Base-by-base conservation (phyloP, 192 early-diverging fungal species). In the Ramicandelaber brevisporus region DNA sequence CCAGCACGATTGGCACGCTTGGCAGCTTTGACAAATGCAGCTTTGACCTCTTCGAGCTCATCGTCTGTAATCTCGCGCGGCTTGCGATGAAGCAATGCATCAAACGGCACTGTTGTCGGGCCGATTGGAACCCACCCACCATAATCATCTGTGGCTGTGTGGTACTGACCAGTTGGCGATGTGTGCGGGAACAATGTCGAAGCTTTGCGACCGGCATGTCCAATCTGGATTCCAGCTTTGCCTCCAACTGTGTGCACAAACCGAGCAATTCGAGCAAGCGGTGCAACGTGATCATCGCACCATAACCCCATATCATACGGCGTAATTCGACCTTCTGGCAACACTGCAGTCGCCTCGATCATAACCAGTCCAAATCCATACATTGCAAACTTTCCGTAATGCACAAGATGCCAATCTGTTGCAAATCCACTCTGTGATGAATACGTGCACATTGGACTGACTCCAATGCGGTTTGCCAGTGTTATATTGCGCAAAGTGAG, bases 361-460 rank as follows among this genome's bases (percentile, higher is more conserved):
- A 87, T 59, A 28, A 82, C 56, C 18, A 85, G 44, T 4, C 82
- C 86, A 11, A 63, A 65, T 15, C 84, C 86, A 19, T 66, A 55
- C 30, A 75, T 36, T 7, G 84, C 82, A 31, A 51, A 78, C 23
- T 73, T 60, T 19, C 73, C 65, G 14, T 44, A 46, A 42, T 65
- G 65, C 8, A 46, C 60, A 1, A 77, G 27, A 27, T 80, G 71
- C 29, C 59, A 74, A 39, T 75, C 61, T 6, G 51, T 76, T 13
- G 65, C 37, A 25, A 56, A 59, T 0, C 76, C 79, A 40, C 76
- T 64, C 6, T 59, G 33, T 3, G 59, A 40, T 10, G 66, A 65
- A 47, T 76, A 79, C 61, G 59, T 67, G 54, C 79, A 82, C 80
- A 83, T 87, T 27, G 83, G 83, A n/a, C 72, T 61, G 21, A 81